These are phyloP conservation scores for Pythium folliculosum DNA, from an alignment of 352 stramenopile genomes.

Conservation along the genomic window DNA sequence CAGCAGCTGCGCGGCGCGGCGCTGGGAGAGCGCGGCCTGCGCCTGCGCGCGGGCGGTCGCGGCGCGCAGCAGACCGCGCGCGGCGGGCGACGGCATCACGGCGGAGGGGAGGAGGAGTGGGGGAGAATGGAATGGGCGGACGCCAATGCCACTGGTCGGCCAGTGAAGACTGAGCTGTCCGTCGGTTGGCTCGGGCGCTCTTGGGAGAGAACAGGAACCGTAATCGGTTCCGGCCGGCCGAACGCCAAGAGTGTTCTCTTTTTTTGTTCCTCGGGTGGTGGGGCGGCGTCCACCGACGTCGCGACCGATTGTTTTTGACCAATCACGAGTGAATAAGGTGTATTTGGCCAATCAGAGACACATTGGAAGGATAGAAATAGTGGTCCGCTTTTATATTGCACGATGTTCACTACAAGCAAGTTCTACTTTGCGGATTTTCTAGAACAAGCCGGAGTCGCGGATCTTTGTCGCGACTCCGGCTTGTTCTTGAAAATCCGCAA, in stretches of 20 bases:
- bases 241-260: slow-evolving; percentile 18
- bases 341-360: slow-evolving; percentile 13
- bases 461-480: no score
- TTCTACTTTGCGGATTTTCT: slow-evolving; percentile 15
- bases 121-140: no score
- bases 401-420: background rate
- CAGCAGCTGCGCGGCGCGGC: slow-evolving; percentile 1
- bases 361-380: background rate
- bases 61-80: slow-evolving; percentile 23
- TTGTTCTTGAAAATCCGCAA: no score
- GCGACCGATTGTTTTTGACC: slow-evolving; percentile 3
- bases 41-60: slow-evolving; percentile 11
- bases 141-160: slow-evolving; percentile 1
- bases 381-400: slow-evolving; percentile 13
- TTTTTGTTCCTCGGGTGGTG: slow-evolving; percentile 16
- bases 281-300: slow-evolving; percentile 15
- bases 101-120: background rate
- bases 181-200: slow-evolving; percentile 2
- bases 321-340: slow-evolving; percentile 8
- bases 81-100: slow-evolving; percentile 10
- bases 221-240: background rate
- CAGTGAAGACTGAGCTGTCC: background rate
- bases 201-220: background rate
- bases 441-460: background rate
- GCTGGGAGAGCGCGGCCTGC: background rate